A percentile compares a stretch with the other conserved stretches of the same genome.
Evolutionary conservation across 225 moss, liverwort and hornwort species (phyloP).

Genomic region (Anthoceros angustus): DNA sequence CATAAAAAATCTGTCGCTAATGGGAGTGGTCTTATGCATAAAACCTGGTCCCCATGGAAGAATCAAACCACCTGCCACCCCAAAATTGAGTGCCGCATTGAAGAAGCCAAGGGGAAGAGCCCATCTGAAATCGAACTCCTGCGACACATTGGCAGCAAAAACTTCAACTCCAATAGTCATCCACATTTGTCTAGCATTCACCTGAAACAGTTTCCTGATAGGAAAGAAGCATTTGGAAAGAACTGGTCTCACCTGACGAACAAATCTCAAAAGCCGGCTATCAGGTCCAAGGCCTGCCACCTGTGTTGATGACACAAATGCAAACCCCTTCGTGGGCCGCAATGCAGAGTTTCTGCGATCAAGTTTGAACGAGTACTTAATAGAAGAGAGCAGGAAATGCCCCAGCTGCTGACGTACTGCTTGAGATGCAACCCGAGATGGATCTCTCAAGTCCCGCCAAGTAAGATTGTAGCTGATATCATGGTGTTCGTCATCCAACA

Average conservation of each 20-base stretch:
- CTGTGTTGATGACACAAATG: conserved; percentile 83
- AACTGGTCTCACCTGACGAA: conserved; percentile 52
- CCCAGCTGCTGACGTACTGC: conserved; percentile 83
- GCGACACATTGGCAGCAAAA: conserved; percentile 11
- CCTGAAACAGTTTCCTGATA: neutral
- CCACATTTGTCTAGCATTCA: neutral
- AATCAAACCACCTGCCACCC: conserved; percentile 75
- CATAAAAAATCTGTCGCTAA: conserved; percentile 97
- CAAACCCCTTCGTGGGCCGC: conserved; percentile 66
- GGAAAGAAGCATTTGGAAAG: neutral
- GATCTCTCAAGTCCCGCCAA: conserved; percentile 93
- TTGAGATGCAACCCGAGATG: conserved; percentile 68
- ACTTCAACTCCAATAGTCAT: neutral
- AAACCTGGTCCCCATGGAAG: conserved; percentile 84
- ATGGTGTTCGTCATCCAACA: conserved; percentile 73
- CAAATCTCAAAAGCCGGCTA: conserved; percentile 73
- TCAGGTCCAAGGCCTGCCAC: conserved; percentile 93
- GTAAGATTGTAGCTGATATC: conserved; percentile 92
- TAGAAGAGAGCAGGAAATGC: conserved; percentile 73
- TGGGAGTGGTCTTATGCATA: conserved; percentile 53
- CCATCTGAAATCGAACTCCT: conserved; percentile 88
- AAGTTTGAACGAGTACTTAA: conserved; percentile 80
- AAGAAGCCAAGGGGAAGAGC: conserved; percentile 64
- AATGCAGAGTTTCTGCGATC: conserved; percentile 75
- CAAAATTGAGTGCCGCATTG: conserved; percentile 83